Percentiles rank a stretch among this genome's conserved stretches.
phyloP scores from a whole-genome alignment of 2,329 filamentous ascomycete genomes.

The Cadophora sp. region DNA sequence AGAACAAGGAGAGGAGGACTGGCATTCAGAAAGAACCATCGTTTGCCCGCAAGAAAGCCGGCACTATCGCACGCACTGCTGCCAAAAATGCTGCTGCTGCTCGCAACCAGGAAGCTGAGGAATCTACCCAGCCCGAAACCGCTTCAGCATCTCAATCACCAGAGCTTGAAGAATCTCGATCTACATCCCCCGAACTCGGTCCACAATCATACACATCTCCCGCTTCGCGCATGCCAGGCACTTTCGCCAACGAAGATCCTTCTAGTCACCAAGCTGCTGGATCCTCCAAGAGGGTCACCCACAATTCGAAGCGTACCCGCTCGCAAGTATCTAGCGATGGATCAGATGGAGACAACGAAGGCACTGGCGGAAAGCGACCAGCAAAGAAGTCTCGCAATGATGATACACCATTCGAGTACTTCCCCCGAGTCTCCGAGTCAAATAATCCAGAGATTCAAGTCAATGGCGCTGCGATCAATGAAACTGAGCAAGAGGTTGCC shows the following conservation, averaged over 20 bases:
- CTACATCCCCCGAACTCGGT: constrained; percentile 6
- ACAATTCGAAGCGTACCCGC: constrained; percentile 1
- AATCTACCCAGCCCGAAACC: constrained; percentile 4
- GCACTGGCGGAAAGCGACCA: background rate
- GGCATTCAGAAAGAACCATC: constrained; percentile 9
- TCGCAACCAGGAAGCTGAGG: constrained; percentile 14
- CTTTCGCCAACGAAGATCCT: constrained; percentile 1
- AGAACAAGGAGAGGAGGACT: background rate
- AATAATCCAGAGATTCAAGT: background rate
- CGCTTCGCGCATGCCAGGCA: background rate
- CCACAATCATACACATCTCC: background rate
- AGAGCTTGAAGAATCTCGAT: constrained; percentile 10
- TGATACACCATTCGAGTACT: constrained; percentile 16
- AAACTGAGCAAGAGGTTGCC: background rate
- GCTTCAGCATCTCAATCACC: constrained; percentile 10
- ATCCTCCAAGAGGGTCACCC: background rate
- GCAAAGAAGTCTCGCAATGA: background rate
- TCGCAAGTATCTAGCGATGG: background rate
- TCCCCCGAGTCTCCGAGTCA: no score
- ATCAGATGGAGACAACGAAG: constrained; percentile 3
- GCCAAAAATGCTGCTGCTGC: background rate
- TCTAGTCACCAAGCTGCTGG: constrained; percentile 19
- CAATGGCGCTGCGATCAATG: background rate
- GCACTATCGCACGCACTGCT: background rate
- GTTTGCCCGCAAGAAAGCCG: background rate